A percentile compares a stretch with the other conserved stretches of the same genome.
phyloP scores from a whole-genome alignment of 805 yeast species.

The Hermanozyma aechmeae region DNA sequence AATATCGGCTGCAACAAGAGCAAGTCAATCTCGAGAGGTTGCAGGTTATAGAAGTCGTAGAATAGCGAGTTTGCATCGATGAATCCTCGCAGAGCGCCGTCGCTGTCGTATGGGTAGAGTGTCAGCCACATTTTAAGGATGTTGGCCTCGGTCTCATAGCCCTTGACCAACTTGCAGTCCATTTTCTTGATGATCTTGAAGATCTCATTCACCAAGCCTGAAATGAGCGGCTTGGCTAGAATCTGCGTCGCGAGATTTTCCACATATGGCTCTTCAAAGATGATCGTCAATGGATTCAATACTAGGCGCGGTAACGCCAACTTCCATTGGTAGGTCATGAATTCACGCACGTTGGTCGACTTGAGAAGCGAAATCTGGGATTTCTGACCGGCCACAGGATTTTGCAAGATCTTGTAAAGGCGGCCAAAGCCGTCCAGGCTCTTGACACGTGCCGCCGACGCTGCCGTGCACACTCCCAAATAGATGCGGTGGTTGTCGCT shows the following conservation, averaged over 20 bases:
- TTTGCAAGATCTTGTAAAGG: conserved; percentile 22
- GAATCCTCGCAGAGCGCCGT: conserved; percentile 7
- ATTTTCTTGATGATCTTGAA: conserved; percentile 64
- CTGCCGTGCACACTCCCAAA: conserved; percentile 15
- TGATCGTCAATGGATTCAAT: conserved; percentile 64
- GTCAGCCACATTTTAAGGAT: conserved; percentile 46
- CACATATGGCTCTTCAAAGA: conserved; percentile 67
- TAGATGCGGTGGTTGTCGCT: conserved; percentile 35
- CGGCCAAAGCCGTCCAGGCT: conserved; percentile 5
- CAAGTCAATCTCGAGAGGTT: conserved; percentile 59
- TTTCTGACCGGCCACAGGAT: conserved; percentile 22
- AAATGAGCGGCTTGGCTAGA: conserved; percentile 74
- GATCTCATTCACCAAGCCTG: conserved; percentile 72
- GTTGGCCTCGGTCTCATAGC: conserved; percentile 58
- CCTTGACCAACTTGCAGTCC: conserved; percentile 65
- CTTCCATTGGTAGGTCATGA: conserved; percentile 74
- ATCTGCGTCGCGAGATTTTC: conserved; percentile 51
- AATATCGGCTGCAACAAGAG: conserved; percentile 77
- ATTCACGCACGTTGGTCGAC: conserved; percentile 45
- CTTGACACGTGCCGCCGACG: no score
- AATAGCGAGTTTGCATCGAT: conserved; percentile 41
- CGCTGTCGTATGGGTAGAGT: conserved; percentile 22
- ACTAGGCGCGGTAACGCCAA: conserved; percentile 72
- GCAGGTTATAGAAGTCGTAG: conserved; percentile 49
- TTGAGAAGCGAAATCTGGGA: conserved; percentile 39